Base-by-base conservation (phyloP, 805 yeast genomes). In the Lipomyces sp. region DNA sequence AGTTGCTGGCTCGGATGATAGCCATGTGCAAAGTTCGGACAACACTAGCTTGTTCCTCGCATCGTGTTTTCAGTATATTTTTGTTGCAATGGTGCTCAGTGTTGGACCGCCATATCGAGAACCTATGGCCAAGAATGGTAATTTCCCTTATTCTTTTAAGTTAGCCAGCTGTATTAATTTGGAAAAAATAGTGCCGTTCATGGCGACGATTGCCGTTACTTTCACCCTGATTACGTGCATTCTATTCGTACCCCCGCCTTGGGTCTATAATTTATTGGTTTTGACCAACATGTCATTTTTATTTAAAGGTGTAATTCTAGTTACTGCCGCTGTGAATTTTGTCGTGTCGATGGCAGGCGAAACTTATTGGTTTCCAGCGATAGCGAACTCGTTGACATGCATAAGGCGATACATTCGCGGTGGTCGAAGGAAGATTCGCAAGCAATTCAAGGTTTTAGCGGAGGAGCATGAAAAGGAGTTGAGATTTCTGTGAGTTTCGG, bases 21-120 rank as follows among this genome's bases (percentile, higher is more conserved):
- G 81, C 57, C 81, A 81, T 2, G 95, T 93, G 10, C 78, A 83
- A 63, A 83, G 93, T 26, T 80, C 95, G 0, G 98, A 93, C 65
- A 93, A 95, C 66, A 89, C 98, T 0, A 80, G 84, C 0, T 70
- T 93, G 51, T 93, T 93, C 67, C 77, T 82, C 42, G 81, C 78
- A 61, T 78, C 95, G 3, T 87, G 89, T 63, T 85, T 86, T 72
- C 98, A 93, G 71, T 93, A 93, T 67, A 84, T 95, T 43, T 70
- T 88, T 49, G 77, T 82, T 47, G 96, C 97, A 0, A 70, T 87
- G 28, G 79, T 89, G n/a, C 72, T 93, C 52, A 85, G 95, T 18
- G 86, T 80, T 11, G 98, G 99, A 0, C 90, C 93, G 7, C 99
- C 99, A 19, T 93, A 88, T 67, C 76, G 98, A 49, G 84, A 86